A percentile compares a stretch with the other conserved stretches of the same genome.
Conservation (phyloP, 2,329 filamentous ascomycete species). For the Cladosporium halotolerans region DNA sequence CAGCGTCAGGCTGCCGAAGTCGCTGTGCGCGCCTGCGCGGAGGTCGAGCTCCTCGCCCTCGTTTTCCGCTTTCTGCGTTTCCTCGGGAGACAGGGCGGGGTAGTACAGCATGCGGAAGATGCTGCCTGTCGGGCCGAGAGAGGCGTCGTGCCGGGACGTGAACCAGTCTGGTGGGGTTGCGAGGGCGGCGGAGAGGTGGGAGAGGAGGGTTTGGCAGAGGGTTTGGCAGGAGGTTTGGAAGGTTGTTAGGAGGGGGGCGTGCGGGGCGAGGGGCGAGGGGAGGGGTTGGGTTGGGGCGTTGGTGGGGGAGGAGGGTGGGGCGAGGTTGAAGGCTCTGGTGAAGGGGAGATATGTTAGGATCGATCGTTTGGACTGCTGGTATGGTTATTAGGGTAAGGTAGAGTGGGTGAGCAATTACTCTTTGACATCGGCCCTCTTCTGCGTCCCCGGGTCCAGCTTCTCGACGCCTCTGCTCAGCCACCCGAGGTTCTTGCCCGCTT, state of each 20-base stretch:
- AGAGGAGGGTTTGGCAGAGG: conserved; percentile 67
- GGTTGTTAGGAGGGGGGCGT: conserved; percentile 55
- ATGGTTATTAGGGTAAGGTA: no score
- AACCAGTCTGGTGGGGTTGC: conserved; percentile 51
- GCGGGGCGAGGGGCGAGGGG: conserved; percentile 54
- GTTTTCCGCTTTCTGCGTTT: conserved; percentile 22
- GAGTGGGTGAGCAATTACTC: no score
- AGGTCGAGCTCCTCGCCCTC: conserved; percentile 56
- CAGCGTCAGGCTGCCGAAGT: conserved; percentile 65
- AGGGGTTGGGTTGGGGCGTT: conserved; percentile 71
- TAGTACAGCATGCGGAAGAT: conserved; percentile 50
- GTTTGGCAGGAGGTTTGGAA: conserved; percentile 67
- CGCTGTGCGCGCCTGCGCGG: conserved; percentile 84
- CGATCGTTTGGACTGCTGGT: no score
- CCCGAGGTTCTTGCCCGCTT: conserved; percentile 64
- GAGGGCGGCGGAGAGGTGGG: conserved; percentile 72
- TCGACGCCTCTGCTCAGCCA: conserved; percentile 87
- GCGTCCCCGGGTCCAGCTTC: conserved; percentile 75
- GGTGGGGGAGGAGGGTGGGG: conserved; percentile 55
- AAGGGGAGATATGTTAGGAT: background rate
- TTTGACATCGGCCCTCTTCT: conserved; percentile 71
- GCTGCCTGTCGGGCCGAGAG: conserved; percentile 45
- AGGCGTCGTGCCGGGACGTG: conserved; percentile 52
- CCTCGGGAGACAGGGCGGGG: conserved; percentile 7
- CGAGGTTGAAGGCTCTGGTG: conserved; percentile 85